A percentile compares a stretch with the other conserved stretches of the same genome.
Evolutionary conservation across 805 yeast genomes (phyloP).

Genomic region (Yamadazyma takamatsuzukensis): DNA sequence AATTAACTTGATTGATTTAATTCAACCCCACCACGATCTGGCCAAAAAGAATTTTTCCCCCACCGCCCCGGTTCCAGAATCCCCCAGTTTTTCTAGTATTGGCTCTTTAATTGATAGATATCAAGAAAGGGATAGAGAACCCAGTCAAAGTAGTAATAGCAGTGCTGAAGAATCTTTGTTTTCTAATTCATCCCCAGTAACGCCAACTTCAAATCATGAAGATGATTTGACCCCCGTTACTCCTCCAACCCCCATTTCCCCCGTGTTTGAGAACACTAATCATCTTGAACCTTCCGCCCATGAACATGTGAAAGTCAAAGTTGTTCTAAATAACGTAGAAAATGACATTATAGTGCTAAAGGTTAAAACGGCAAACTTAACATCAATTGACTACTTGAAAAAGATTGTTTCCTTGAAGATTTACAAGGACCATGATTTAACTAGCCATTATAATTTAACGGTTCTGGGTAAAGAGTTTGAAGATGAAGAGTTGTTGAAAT

Average conservation of each 20-base stretch:
- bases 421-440: conserved; percentile 26
- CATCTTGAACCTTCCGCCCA: conserved; percentile 3
- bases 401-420: conserved; percentile 25
- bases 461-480: conserved; percentile 8
- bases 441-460: conserved; percentile 22
- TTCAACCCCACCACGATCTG: conserved; percentile 7
- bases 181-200: conserved; percentile 7
- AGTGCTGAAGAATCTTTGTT: conserved; percentile 2
- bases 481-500: conserved; percentile 9
- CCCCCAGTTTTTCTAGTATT: conserved; percentile 21
- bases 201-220: conserved; percentile 1
- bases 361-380: conserved; percentile 20
- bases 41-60: conserved; percentile 15
- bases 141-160: neutral
- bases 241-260: conserved; percentile 9
- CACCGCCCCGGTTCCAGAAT: conserved; percentile 22
- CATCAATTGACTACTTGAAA: conserved; percentile 23
- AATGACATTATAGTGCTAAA: conserved; percentile 27
- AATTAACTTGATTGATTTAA: conserved; percentile 13
- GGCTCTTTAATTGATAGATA: conserved; percentile 28
- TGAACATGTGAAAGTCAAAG: conserved; percentile 22
- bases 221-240: conserved; percentile 5
- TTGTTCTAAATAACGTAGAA: conserved; percentile 22
- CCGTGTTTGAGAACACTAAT: conserved; percentile 3
- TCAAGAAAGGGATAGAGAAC: conserved; percentile 1